A percentile compares a stretch with the other conserved stretches of the same genome.
Conservation (phyloP, 1,284 basidiomycete genomes). For the Tilletiopsis washingtonensis region DNA sequence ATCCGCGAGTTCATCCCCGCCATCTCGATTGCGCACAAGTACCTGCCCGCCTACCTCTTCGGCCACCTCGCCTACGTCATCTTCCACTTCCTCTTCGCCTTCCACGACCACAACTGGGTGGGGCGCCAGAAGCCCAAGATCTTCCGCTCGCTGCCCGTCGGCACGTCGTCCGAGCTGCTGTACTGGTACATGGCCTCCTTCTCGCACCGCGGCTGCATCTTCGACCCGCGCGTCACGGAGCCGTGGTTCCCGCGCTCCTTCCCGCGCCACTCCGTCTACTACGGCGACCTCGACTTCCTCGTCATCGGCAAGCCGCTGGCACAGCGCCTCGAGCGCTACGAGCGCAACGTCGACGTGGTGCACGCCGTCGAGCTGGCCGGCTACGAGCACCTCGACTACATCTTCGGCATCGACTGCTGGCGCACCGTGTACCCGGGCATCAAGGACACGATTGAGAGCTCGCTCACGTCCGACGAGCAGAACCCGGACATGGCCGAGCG, state of each 20-base stretch:
- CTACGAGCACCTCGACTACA: conserved; percentile 45
- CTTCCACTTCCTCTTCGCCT: conserved; percentile 42
- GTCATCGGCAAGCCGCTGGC: conserved; percentile 44
- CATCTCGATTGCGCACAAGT: conserved; percentile 31
- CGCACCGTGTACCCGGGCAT: conserved; percentile 41
- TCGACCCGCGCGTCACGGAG: conserved; percentile 36
- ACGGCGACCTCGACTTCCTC: conserved; percentile 41
- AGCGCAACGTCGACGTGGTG: conserved; percentile 43
- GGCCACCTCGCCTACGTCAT: conserved; percentile 45
- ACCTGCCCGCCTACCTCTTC: conserved; percentile 39
- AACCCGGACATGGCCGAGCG: conserved; percentile 10
- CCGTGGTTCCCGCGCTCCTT: conserved; percentile 44
- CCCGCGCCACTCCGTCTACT: conserved; percentile 43
- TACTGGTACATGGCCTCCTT: conserved; percentile 46
- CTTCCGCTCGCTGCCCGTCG: conserved; percentile 38
- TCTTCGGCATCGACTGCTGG: conserved; percentile 41
- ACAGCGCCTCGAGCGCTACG: conserved; percentile 34
- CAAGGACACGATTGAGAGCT: conserved; percentile 36
- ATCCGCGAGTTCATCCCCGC: conserved; percentile 42
- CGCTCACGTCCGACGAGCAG: conserved; percentile 6
- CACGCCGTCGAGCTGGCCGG: conserved; percentile 44
- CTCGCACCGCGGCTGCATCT: conserved; percentile 44
- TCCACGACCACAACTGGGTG: conserved; percentile 45
- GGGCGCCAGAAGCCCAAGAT: conserved; percentile 45
- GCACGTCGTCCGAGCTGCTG: conserved; percentile 42